These are phyloP conservation scores for Pythium sp. DNA, from an alignment of 352 stramenopile genomes.

Conservation along the genomic window DNA sequence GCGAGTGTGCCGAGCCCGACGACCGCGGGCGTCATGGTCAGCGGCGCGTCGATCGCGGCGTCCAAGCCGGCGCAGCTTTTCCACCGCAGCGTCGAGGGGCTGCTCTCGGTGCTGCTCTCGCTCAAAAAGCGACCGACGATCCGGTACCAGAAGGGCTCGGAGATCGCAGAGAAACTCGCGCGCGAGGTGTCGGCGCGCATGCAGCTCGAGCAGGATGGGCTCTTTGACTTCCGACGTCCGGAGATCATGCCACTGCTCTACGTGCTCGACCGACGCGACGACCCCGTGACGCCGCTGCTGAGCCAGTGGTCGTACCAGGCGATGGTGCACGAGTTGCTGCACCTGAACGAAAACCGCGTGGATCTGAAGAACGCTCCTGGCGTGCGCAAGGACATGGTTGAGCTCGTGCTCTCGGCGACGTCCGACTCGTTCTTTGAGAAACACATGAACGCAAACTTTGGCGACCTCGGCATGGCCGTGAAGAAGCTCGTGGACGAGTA, in stretches of 20 bases:
- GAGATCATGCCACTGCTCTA: slow-evolving; percentile 86
- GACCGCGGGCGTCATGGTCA: slow-evolving; percentile 47
- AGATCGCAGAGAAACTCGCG: slow-evolving; percentile 92
- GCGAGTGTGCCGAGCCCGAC: slow-evolving; percentile 23
- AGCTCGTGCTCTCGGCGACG: slow-evolving; percentile 95
- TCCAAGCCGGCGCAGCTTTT: slow-evolving; percentile 71
- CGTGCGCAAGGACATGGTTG: slow-evolving; percentile 95
- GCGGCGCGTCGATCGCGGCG: slow-evolving; percentile 22
- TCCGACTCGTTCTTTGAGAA: slow-evolving; percentile 96
- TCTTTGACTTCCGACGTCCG: slow-evolving; percentile 96
- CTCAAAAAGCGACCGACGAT: slow-evolving; percentile 97
- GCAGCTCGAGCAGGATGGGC: slow-evolving; percentile 90
- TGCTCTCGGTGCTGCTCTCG: slow-evolving; percentile 93
- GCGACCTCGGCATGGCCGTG: slow-evolving; percentile 93
- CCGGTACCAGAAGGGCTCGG: slow-evolving; percentile 93
- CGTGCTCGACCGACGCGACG: slow-evolving; percentile 97
- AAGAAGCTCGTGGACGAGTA: slow-evolving; percentile 95
- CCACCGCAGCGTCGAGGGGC: slow-evolving; percentile 91
- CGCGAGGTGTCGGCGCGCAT: slow-evolving; percentile 93
- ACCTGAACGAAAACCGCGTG: slow-evolving; percentile 97
- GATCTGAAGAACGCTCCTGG: slow-evolving; percentile 93
- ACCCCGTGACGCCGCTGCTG: slow-evolving; percentile 98
- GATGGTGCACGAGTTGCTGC: slow-evolving; percentile 99
- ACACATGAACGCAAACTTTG: slow-evolving; percentile 99
- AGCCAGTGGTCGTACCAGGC: slow-evolving; percentile 98